Conservation (phyloP, 1,284 basidiomycete genomes). For the Pholiota adiposa region DNA sequence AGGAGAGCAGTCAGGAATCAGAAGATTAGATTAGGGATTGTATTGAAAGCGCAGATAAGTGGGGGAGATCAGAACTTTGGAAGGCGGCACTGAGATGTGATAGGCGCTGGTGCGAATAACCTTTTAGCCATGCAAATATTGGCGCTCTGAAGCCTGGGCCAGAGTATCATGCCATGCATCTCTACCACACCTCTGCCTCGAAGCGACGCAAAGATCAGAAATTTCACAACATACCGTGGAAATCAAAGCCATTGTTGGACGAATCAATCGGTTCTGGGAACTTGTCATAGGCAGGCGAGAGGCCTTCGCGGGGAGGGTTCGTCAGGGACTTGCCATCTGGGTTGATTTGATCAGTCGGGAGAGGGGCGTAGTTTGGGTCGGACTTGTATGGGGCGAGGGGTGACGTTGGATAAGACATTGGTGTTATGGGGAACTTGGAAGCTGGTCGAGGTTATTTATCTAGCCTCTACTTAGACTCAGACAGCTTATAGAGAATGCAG, state of each 20-base stretch:
- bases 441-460: background rate
- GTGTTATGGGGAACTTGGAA: background rate
- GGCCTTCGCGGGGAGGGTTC: conserved; percentile 44
- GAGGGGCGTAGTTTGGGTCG: conserved; percentile 42
- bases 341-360: conserved; percentile 49
- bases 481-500: too few species aligned
- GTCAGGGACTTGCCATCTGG: conserved; percentile 63
- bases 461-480: too few species aligned
- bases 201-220: background rate
- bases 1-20: background rate
- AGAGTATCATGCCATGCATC: background rate
- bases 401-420: conserved; percentile 24
- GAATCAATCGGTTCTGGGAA: conserved; percentile 58
- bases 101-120: background rate
- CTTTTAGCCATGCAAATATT: too few species aligned
- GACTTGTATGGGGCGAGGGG: conserved; percentile 48
- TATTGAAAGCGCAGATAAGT: too few species aligned
- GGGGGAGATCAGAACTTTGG: background rate
- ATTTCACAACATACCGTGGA: conserved; percentile 54
- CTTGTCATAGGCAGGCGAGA: conserved; percentile 51
- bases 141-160: background rate
- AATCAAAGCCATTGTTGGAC: conserved; percentile 66
- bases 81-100: background rate
- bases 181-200: background rate
- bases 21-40: background rate